These are phyloP conservation scores for Aspergillus pseudoterreus DNA, from an alignment of 2,329 filamentous ascomycete species.

Conservation along the genomic window DNA sequence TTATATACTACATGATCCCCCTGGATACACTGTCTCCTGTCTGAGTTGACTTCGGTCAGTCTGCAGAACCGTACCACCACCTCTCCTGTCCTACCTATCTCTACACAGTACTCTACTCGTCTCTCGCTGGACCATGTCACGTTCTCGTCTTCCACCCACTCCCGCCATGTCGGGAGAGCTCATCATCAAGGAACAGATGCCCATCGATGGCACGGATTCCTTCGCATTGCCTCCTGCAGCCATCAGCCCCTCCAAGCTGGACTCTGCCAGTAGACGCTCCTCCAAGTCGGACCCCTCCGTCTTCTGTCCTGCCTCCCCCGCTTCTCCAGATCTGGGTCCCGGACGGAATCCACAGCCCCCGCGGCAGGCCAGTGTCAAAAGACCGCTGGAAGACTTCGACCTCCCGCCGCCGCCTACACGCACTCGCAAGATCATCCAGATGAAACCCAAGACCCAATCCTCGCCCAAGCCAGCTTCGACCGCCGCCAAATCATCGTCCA, in stretches of 20 bases:
- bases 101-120: not conserved
- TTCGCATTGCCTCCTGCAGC: slow-evolving; percentile 37
- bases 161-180: slow-evolving; percentile 39
- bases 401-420: slow-evolving; percentile 89
- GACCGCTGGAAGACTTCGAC: slow-evolving; percentile 56
- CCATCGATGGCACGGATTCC: slow-evolving; percentile 26
- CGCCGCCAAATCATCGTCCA: slow-evolving; percentile 17
- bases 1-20: not conserved
- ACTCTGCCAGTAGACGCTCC: slow-evolving; percentile 22
- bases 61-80: not conserved
- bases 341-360: slow-evolving; percentile 20
- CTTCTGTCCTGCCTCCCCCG: slow-evolving; percentile 31
- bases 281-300: slow-evolving; percentile 26
- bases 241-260: slow-evolving; percentile 23
- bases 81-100: not conserved
- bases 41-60: too few species aligned
- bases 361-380: slow-evolving; percentile 35
- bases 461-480: slow-evolving; percentile 41
- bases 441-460: slow-evolving; percentile 67
- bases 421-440: slow-evolving; percentile 95
- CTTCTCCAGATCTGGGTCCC: slow-evolving; percentile 27
- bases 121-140: slow-evolving; percentile 25
- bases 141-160: slow-evolving; percentile 32
- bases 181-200: slow-evolving; percentile 33
- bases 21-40: not conserved